Base-by-base conservation (phyloP, 257 asterid genomes). In the Scutellaria baicalensis region DNA sequence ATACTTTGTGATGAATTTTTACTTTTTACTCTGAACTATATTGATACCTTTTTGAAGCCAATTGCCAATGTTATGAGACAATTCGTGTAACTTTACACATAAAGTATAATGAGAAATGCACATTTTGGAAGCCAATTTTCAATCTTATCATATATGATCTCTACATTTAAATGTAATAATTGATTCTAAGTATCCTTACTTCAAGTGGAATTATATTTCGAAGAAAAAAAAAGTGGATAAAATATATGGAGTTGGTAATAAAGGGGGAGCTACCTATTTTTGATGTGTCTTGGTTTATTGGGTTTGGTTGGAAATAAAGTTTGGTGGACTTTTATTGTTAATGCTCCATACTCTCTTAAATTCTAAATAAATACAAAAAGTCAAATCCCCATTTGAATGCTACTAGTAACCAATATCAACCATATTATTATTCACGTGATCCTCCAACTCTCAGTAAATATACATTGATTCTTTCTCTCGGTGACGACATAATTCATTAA, bases 381-480 rank as follows among this genome's bases (percentile, higher is more conserved):
- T 65, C 78, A 78, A 73, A 49, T 0, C 59, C 21, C 21, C 9
- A 11, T 50, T 45, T 68, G 36, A 72, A 61, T 60, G 78, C 66
- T 51, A 50, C 44, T 1, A 44, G 31, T 57, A 60, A 43, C 65
- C 14, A 57, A 55, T 56, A 31, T 47, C 56, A n/a, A 45, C 44
- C 45, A 59, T 56, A 39, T 57, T 59, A 6, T 36, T 52, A 59
- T 40, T 68, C 74, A 50, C 75, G 49, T 61, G 70, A 44, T 12
- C 64, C 35, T 59, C 55, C 38, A 59, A 3, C 38, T 21, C 8
- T 54, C n/a, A 54, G 8, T 20, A 54, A 8, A 54, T 9, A 54
- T 6, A 23, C 21, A 59, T 14, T 12, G 17, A 14, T n/a, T n/a
- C 5, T 48, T 14, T 49, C 14, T 21, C 2, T n/a, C 6, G 3